These are phyloP conservation scores for Remersonia thermophila DNA, from an alignment of 2,329 filamentous ascomycete species.

Conservation along the genomic window DNA sequence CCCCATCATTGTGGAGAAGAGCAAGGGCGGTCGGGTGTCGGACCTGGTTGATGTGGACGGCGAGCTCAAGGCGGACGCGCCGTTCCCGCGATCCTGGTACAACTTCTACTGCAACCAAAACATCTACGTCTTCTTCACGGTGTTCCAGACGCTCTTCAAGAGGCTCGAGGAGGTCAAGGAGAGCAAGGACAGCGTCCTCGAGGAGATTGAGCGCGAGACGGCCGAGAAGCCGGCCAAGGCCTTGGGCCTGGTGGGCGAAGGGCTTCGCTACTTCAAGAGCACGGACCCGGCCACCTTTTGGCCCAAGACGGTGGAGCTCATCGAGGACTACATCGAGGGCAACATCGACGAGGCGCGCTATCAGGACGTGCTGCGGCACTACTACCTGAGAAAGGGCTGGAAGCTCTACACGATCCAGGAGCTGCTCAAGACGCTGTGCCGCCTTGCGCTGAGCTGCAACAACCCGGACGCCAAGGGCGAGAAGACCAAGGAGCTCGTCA, in stretches of 20 bases:
- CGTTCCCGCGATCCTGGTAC: constrained; percentile 69
- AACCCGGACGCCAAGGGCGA: constrained; percentile 72
- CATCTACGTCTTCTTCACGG: constrained; percentile 87
- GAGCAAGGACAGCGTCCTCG: constrained; percentile 58
- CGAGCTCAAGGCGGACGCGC: constrained; percentile 62
- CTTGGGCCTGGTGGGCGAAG: constrained; percentile 71
- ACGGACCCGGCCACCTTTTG: constrained; percentile 60
- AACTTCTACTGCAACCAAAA: constrained; percentile 87
- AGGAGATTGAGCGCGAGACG: constrained; percentile 61
- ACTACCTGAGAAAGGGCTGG: constrained; percentile 85
- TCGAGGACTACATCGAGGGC: constrained; percentile 73
- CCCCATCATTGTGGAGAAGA: constrained; percentile 35
- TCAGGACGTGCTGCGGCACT: constrained; percentile 82
- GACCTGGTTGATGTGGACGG: constrained; percentile 44
- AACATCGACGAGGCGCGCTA: constrained; percentile 73
- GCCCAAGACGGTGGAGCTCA: constrained; percentile 69
- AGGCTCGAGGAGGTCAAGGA: constrained; percentile 75
- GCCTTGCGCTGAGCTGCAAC: constrained; percentile 72
- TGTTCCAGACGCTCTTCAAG: constrained; percentile 83
- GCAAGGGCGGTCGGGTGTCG: constrained; percentile 17
- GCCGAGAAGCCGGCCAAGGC: constrained; percentile 69
- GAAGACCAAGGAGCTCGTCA: constrained; percentile 81
- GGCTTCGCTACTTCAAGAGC: constrained; percentile 64
- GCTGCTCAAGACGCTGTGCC: constrained; percentile 67
- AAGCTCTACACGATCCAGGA: constrained; percentile 89